These are phyloP conservation scores for Pharnaceum exiguum DNA, from an alignment of 148 eudicot genomes.

Conservation along the genomic window DNA sequence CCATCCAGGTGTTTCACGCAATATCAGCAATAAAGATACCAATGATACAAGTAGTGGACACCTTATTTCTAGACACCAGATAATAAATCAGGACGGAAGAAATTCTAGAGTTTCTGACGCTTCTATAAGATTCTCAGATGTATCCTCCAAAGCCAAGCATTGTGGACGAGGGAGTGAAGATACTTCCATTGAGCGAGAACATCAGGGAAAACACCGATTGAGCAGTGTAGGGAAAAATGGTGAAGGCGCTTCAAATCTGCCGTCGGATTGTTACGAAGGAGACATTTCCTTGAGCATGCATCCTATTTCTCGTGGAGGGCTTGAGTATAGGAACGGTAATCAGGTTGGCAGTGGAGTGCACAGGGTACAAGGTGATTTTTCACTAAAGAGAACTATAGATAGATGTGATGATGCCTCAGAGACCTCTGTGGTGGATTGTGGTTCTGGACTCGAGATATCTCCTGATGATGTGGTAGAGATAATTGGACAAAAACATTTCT, in stretches of 20 bases:
- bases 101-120: conserved; percentile 24
- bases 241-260: conserved; percentile 23
- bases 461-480: conserved; percentile 81
- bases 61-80: conserved; percentile 29
- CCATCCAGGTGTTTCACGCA: conserved; percentile 18
- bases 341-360: conserved; percentile 19
- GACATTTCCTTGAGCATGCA: conserved; percentile 17
- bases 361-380: conserved; percentile 27
- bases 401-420: conserved; percentile 62
- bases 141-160: conserved; percentile 20
- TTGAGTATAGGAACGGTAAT: conserved; percentile 22
- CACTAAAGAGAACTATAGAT: conserved; percentile 30
- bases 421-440: conserved; percentile 61
- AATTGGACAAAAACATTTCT: conserved; percentile 84
- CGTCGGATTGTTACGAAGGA: conserved; percentile 14
- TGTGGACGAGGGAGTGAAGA: conserved; percentile 20
- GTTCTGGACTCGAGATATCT: conserved; percentile 52
- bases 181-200: conserved; percentile 16
- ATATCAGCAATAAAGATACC: conserved; percentile 24
- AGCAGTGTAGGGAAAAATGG: conserved; percentile 14
- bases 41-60: conserved; percentile 11
- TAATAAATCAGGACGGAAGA: conserved; percentile 20
- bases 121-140: conserved; percentile 19
- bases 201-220: conserved; percentile 20
- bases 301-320: conserved; percentile 16